A percentile compares a stretch with the other conserved stretches of the same genome.
phyloP scores from a whole-genome alignment of 2,329 filamentous ascomycete species.

The Exophiala oligosperma region DNA sequence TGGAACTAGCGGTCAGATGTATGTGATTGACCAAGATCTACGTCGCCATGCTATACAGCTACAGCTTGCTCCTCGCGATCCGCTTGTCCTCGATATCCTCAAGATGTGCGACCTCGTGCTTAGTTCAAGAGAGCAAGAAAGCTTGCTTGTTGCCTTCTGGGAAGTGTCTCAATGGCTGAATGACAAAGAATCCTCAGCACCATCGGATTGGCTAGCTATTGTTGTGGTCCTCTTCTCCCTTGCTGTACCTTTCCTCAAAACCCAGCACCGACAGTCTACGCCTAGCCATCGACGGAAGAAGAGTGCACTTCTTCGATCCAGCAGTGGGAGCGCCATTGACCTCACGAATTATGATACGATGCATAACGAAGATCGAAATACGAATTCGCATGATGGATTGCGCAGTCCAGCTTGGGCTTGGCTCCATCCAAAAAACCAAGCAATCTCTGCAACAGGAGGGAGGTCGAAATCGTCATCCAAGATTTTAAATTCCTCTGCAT shows the following conservation, averaged over 20 bases:
- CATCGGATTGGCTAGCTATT: slow-evolving; percentile 70
- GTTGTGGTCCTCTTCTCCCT: slow-evolving; percentile 64
- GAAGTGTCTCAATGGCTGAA: slow-evolving; percentile 70
- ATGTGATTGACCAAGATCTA: slow-evolving; percentile 16
- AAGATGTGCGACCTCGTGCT: slow-evolving; percentile 65
- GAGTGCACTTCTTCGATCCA: slow-evolving; percentile 48
- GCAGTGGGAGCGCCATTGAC: slow-evolving; percentile 43
- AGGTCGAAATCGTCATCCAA: slow-evolving; percentile 33
- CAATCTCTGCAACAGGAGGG: neutral
- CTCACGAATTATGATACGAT: slow-evolving; percentile 46
- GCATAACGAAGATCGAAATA: slow-evolving; percentile 46
- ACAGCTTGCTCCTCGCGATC: slow-evolving; percentile 63
- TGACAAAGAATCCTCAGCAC: slow-evolving; percentile 44
- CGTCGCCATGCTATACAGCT: slow-evolving; percentile 64
- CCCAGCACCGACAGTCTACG: slow-evolving; percentile 32
- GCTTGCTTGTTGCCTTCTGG: slow-evolving; percentile 70
- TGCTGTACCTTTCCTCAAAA: slow-evolving; percentile 59
- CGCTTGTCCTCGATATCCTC: slow-evolving; percentile 62
- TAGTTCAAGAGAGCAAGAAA: slow-evolving; percentile 58
- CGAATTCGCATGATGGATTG: slow-evolving; percentile 49
- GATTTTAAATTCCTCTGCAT: slow-evolving; percentile 52
- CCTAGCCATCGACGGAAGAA: slow-evolving; percentile 42
- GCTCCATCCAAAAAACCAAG: slow-evolving; percentile 43
- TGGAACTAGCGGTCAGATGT: slow-evolving; percentile 24
- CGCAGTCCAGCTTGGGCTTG: slow-evolving; percentile 69